These are phyloP conservation scores for Monilinia laxa DNA, from an alignment of 2,329 filamentous ascomycete genomes.

Conservation along the genomic window DNA sequence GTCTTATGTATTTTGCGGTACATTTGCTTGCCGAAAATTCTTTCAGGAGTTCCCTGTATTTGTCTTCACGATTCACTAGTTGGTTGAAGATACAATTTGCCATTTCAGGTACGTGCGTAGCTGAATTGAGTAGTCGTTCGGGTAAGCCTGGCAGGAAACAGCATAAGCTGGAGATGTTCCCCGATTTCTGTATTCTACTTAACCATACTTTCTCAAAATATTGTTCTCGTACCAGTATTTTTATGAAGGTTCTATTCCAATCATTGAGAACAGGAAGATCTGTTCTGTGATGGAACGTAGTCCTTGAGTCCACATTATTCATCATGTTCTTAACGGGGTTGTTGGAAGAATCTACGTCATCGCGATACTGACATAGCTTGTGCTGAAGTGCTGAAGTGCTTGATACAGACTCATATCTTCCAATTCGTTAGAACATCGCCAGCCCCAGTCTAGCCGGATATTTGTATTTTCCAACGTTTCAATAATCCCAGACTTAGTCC, in stretches of 20 bases:
- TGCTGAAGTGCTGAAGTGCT: too few species aligned
- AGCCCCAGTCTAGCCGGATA: not conserved
- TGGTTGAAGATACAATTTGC: not conserved
- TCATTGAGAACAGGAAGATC: not conserved
- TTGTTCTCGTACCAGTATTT: not conserved
- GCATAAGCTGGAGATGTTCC: not conserved
- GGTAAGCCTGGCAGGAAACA: not conserved
- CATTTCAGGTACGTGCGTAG: not conserved
- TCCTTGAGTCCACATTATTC: not conserved
- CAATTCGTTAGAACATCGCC: not conserved
- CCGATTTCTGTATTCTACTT: not conserved
- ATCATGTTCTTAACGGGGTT: too few species aligned
- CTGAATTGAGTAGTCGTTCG: not conserved
- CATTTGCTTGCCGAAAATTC: not conserved
- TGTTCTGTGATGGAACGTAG: not conserved
- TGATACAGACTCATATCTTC: not conserved
- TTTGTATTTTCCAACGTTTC: not conserved
- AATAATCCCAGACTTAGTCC: not conserved
- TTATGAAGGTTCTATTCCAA: not conserved
- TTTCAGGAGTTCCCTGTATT: not conserved
- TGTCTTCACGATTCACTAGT: not conserved
- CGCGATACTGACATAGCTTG: not conserved
- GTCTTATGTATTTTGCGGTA: not conserved
- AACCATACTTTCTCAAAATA: not conserved
- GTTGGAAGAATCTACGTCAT: too few species aligned